Evolutionary conservation across 805 yeast species (phyloP).

Genomic region (Blastobotrys muscicola): DNA sequence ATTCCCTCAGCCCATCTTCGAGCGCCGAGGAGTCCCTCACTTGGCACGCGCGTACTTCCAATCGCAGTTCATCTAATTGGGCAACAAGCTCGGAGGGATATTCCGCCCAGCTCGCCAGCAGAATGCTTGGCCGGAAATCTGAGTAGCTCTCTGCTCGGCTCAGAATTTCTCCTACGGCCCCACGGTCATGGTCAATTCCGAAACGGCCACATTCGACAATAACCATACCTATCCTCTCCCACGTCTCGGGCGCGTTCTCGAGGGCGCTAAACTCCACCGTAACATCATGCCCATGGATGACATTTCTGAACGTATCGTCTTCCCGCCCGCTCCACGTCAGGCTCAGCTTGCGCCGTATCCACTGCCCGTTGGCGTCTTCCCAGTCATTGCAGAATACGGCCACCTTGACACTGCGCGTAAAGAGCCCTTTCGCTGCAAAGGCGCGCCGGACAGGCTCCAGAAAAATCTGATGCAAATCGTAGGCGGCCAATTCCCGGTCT

Average conservation of each 20-base stretch:
- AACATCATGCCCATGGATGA: conserved; percentile 20
- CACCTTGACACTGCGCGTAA: conserved; percentile 27
- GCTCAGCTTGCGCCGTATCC: conserved; percentile 40
- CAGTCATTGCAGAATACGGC: conserved; percentile 42
- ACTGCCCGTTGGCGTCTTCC: conserved; percentile 35
- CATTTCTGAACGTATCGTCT: conserved; percentile 24
- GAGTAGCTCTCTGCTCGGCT: background rate
- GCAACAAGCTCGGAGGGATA: too few relatives aligned
- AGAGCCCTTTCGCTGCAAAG: conserved; percentile 21
- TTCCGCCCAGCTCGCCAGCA: background rate
- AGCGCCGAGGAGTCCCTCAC: too few relatives aligned
- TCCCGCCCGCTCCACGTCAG: conserved; percentile 28
- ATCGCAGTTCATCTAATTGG: too few relatives aligned
- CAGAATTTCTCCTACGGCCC: background rate
- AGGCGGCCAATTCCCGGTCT: conserved; percentile 39
- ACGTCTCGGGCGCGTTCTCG: conserved; percentile 33
- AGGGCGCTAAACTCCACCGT: conserved; percentile 35
- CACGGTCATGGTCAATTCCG: background rate
- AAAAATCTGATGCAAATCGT: conserved; percentile 32
- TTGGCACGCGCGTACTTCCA: too few relatives aligned
- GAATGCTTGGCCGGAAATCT: background rate
- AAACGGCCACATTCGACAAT: conserved; percentile 42
- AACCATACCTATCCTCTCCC: conserved; percentile 35
- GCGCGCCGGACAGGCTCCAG: conserved; percentile 22
- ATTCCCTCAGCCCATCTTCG: too few relatives aligned